A percentile compares a stretch with the other conserved stretches of the same genome.
Evolutionary conservation across 176 grass and related monocot genomes (phyloP).

Genomic region (Oryza glaberrima): DNA sequence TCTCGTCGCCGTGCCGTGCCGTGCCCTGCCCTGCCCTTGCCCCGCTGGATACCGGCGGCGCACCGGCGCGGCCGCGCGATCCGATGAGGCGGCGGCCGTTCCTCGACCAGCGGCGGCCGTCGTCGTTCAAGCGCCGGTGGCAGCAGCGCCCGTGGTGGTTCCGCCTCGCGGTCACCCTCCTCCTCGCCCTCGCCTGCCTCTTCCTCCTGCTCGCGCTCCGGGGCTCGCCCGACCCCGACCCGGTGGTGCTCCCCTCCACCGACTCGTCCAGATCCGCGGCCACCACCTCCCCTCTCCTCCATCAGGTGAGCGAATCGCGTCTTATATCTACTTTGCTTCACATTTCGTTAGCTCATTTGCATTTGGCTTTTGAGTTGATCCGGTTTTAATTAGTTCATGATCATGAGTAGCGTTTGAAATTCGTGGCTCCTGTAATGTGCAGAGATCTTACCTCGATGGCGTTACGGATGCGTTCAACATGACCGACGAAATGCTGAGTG

Average conservation of each 20-base stretch:
- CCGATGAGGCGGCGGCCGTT: constrained; percentile 70
- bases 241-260: constrained; percentile 29
- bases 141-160: constrained; percentile 63
- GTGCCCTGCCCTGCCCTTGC: neutral
- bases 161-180: constrained; percentile 48
- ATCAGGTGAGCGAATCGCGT: constrained; percentile 43
- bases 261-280: constrained; percentile 20
- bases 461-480: constrained; percentile 67
- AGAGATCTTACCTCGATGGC: constrained; percentile 68
- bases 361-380: neutral
- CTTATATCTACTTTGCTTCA: neutral
- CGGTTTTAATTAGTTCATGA: constrained; percentile 4
- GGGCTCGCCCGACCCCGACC: constrained; percentile 48
- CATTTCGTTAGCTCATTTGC: constrained; percentile 17
- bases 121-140: constrained; percentile 69
- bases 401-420: constrained; percentile 20
- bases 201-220: constrained; percentile 44
- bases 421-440: constrained; percentile 28
- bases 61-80: constrained; percentile 41
- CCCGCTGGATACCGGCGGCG: neutral
- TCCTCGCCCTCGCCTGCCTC: constrained; percentile 49
- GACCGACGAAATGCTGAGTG: constrained; percentile 79
- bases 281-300: constrained; percentile 43
- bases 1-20: constrained; percentile 17
- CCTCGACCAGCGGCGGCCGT: constrained; percentile 65